These are phyloP conservation scores for Tagetes patula DNA, from an alignment of 129 eudicot genomes.

Conservation along the genomic window DNA sequence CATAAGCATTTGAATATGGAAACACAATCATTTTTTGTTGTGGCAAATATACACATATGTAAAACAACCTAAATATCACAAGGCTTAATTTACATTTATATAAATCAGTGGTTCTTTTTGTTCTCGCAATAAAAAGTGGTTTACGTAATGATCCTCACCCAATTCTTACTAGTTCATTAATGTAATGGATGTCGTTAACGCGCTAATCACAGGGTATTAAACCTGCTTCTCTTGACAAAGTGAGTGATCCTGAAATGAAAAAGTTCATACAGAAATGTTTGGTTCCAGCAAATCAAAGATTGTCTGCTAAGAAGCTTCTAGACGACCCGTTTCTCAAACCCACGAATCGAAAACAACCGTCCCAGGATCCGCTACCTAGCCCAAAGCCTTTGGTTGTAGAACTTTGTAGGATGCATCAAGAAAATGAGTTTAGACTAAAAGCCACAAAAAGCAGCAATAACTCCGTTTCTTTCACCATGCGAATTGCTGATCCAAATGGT, in stretches of 20 bases:
- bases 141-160: too few relatives aligned
- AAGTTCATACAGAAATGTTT: constrained; percentile 79
- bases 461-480: constrained; percentile 60
- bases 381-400: constrained; percentile 38
- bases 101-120: too few relatives aligned
- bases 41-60: too few relatives aligned
- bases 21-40: too few relatives aligned
- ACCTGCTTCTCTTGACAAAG: constrained; percentile 75
- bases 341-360: constrained; percentile 35
- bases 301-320: constrained; percentile 70
- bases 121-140: too few relatives aligned
- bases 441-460: constrained; percentile 52
- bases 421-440: constrained; percentile 55
- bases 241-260: constrained; percentile 54
- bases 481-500: constrained; percentile 59
- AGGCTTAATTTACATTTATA: too few relatives aligned
- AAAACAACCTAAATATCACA: too few relatives aligned
- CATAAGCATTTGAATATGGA: too few relatives aligned
- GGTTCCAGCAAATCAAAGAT: constrained; percentile 62
- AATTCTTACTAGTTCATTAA: not conserved
- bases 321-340: constrained; percentile 64
- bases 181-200: not conserved
- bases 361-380: not conserved
- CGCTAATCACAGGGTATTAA: constrained; percentile 62
- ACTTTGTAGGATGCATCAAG: constrained; percentile 48